These are phyloP conservation scores for Alternaria hordeiaustralica DNA, from an alignment of 2,329 filamentous ascomycete genomes.

Conservation along the genomic window DNA sequence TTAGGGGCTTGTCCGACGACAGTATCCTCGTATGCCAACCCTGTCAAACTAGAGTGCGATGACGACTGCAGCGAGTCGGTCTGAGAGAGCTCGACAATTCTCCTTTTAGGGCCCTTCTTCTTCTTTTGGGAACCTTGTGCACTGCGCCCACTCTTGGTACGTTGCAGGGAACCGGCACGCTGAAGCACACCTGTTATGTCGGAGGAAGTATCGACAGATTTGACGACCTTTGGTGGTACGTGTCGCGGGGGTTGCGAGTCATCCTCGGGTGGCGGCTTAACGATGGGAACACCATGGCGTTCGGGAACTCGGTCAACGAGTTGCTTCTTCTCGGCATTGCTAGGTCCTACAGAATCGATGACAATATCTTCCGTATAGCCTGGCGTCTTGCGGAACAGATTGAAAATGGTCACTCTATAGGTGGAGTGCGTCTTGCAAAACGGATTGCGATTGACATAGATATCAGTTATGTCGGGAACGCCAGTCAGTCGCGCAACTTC, in stretches of 20 bases:
- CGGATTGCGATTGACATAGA: conserved; percentile 91
- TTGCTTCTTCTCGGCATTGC: conserved; percentile 83
- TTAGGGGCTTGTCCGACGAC: conserved; percentile 26
- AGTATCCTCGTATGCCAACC: conserved; percentile 35
- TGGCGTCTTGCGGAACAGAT: conserved; percentile 87
- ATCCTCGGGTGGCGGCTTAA: conserved; percentile 72
- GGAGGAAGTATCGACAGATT: conserved; percentile 30
- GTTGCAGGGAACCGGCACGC: conserved; percentile 40
- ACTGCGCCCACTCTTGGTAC: conserved; percentile 44
- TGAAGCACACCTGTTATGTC: conserved; percentile 25
- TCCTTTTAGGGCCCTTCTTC: conserved; percentile 63
- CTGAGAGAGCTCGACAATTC: conserved; percentile 64
- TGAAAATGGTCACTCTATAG: conserved; percentile 92
- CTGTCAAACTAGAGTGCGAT: conserved; percentile 34
- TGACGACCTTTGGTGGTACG: conserved; percentile 63
- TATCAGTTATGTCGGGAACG: conserved; percentile 88
- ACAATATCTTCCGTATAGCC: conserved; percentile 90
- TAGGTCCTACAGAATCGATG: conserved; percentile 83
- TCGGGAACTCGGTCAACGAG: conserved; percentile 82
- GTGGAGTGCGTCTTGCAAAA: conserved; percentile 86
- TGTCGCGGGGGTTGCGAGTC: conserved; percentile 62
- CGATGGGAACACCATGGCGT: conserved; percentile 75
- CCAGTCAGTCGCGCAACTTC: conserved; percentile 88
- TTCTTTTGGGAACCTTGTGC: conserved; percentile 61
- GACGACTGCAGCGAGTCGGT: conserved; percentile 49